phyloP scores from a whole-genome alignment of 139 green algal genomes.

The Picochlorum sp. region DNA sequence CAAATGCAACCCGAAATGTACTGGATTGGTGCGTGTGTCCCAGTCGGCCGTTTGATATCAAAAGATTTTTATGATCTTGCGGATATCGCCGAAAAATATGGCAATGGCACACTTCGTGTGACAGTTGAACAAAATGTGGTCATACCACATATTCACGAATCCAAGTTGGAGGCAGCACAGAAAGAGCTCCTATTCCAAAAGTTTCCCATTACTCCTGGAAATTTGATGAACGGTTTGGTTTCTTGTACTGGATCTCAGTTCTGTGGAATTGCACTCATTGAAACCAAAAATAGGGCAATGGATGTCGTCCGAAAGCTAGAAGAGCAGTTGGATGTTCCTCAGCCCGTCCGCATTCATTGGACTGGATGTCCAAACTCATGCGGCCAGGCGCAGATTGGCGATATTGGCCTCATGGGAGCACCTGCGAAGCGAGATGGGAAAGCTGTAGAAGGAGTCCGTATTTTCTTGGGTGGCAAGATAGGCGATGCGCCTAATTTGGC shows the following conservation, averaged over 20 bases:
- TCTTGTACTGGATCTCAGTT: conserved; percentile 95
- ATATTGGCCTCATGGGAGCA: conserved; percentile 90
- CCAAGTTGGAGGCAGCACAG: conserved; percentile 68
- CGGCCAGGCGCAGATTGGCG: conserved; percentile 73
- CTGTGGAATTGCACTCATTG: conserved; percentile 88
- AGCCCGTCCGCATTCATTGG: conserved; percentile 86
- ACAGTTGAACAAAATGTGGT: conserved; percentile 96
- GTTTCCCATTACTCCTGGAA: conserved; percentile 39
- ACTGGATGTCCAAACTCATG: conserved; percentile 98
- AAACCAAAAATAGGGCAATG: conserved; percentile 83
- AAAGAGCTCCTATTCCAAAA: conserved; percentile 77
- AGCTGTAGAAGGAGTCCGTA: conserved; percentile 79
- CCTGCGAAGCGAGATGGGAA: conserved; percentile 83
- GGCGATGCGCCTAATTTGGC: conserved; percentile 40
- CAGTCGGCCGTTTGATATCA: conserved; percentile 67
- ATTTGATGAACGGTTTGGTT: conserved; percentile 32
- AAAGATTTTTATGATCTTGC: conserved; percentile 74
- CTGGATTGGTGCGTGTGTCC: conserved; percentile 69
- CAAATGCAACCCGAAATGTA: conserved; percentile 75
- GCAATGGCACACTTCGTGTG: conserved; percentile 76
- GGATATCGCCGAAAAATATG: conserved; percentile 67
- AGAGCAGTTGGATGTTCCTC: conserved; percentile 63
- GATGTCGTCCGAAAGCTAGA: conserved; percentile 73
- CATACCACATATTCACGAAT: conserved; percentile 77
- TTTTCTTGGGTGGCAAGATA: conserved; percentile 76